Evolutionary conservation across 306 rosid genomes (phyloP).

Genomic region (Myrica gale): DNA sequence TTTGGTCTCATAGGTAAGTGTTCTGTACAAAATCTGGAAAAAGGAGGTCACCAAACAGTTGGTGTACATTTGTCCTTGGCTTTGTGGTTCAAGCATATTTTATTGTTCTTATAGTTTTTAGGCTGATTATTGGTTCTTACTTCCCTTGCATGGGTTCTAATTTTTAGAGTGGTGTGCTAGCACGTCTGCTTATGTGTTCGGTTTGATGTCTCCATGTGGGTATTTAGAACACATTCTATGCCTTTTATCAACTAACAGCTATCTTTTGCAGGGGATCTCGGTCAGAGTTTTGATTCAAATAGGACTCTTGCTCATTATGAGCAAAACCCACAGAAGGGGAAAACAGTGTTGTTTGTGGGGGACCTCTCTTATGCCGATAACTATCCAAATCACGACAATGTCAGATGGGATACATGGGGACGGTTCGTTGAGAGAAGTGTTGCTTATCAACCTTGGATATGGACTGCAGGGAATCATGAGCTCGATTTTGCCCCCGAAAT

Average conservation of each 20-base stretch:
- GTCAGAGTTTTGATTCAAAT: conserved; percentile 86
- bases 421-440: conserved; percentile 73
- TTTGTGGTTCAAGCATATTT: conserved; percentile 2
- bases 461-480: conserved; percentile 95
- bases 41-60: background rate
- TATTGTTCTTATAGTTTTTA: background rate
- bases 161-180: background rate
- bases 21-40: background rate
- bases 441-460: conserved; percentile 98
- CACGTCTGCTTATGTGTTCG: background rate
- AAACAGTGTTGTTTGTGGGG: conserved; percentile 69
- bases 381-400: conserved; percentile 65
- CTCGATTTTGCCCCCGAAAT: conserved; percentile 68
- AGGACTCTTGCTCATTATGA: conserved; percentile 74
- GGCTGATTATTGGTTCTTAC: background rate
- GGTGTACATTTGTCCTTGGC: too few species aligned
- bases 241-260: conserved; percentile 3
- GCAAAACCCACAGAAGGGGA: conserved; percentile 53
- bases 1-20: conserved; percentile 83
- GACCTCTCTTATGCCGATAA: conserved; percentile 84
- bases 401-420: conserved; percentile 89
- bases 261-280: conserved; percentile 69
- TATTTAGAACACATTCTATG: background rate
- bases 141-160: background rate
- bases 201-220: background rate